These are phyloP conservation scores for Eugenia klotzschiana DNA, from an alignment of 441 rosid species.

Conservation along the genomic window DNA sequence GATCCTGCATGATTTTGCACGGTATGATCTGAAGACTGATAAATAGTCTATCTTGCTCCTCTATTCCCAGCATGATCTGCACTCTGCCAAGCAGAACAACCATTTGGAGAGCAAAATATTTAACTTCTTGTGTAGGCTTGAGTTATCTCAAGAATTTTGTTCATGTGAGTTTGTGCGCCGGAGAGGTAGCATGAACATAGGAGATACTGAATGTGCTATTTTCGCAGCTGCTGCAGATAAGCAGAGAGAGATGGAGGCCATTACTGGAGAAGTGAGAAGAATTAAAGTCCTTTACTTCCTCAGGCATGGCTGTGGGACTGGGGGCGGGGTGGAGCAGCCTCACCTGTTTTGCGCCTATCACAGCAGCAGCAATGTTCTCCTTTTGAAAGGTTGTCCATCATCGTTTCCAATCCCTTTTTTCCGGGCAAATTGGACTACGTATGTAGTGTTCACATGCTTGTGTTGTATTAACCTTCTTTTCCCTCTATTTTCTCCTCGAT, in stretches of 20 bases:
- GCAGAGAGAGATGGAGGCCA: conserved; percentile 10
- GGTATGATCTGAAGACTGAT: not conserved
- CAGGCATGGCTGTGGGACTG: conserved; percentile 25
- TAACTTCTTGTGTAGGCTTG: not conserved
- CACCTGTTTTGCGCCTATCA: conserved; percentile 56
- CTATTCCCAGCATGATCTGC: not conserved
- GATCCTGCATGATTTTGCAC: not conserved
- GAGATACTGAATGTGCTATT: not conserved
- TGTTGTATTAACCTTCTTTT: not conserved
- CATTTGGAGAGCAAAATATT: not conserved
- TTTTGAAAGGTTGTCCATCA: conserved; percentile 35
- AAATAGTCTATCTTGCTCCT: not conserved
- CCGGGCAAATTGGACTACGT: not conserved
- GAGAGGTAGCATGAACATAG: not conserved
- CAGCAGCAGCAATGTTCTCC: conserved; percentile 30
- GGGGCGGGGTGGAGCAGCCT: conserved; percentile 49
- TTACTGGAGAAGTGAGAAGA: conserved; percentile 36
- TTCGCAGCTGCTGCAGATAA: not conserved
- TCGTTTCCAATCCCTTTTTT: not conserved
- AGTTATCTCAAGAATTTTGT: not conserved
- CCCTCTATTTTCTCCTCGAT: not conserved
- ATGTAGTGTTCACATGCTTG: not conserved
- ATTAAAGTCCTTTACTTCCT: conserved; percentile 51
- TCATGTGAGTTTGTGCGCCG: not conserved
- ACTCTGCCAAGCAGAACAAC: not conserved